Percentiles rank a stretch among this genome's conserved stretches.
phyloP scores from a whole-genome alignment of 2,329 filamentous ascomycete genomes.

The Herpotrichia juniperi region DNA sequence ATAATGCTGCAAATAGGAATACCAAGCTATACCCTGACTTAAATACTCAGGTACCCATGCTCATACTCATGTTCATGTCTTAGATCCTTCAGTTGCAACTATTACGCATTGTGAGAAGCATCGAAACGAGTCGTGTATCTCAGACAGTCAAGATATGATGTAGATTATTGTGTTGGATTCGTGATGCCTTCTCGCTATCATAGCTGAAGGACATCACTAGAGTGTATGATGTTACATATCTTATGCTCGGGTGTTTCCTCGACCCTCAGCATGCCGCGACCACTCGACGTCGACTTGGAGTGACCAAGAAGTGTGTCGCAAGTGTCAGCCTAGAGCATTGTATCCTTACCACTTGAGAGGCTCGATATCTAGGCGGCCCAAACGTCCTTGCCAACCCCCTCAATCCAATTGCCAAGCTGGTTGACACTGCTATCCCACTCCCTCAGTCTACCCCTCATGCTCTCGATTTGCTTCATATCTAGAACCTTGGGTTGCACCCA shows the following conservation, averaged over 20 bases:
- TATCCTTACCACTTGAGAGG: neutral
- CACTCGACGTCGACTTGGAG: neutral
- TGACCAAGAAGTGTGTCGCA: too few species aligned
- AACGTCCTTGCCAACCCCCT: slow-evolving; percentile 89
- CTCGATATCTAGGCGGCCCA: slow-evolving; percentile 75
- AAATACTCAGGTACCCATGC: too few species aligned
- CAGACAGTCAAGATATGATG: too few species aligned
- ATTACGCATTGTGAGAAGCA: too few species aligned
- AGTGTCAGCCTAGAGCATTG: neutral
- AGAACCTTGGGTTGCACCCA: slow-evolving; percentile 99
- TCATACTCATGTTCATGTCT: too few species aligned
- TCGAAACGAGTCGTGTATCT: too few species aligned
- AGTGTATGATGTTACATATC: slow-evolving; percentile 17
- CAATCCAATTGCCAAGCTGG: slow-evolving; percentile 95
- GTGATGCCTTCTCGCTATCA: neutral
- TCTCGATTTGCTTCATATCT: slow-evolving; percentile 92
- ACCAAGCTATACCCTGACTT: too few species aligned
- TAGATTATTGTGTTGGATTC: slow-evolving; percentile 3
- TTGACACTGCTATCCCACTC: slow-evolving; percentile 98
- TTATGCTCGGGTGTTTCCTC: neutral
- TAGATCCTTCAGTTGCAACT: too few species aligned
- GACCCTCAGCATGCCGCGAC: neutral
- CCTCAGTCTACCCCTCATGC: slow-evolving; percentile 83
- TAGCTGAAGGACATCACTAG: neutral
- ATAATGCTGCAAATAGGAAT: too few species aligned